Base-by-base conservation (phyloP, 768 basidiomycete genomes). In the Serpula lacrymans region DNA sequence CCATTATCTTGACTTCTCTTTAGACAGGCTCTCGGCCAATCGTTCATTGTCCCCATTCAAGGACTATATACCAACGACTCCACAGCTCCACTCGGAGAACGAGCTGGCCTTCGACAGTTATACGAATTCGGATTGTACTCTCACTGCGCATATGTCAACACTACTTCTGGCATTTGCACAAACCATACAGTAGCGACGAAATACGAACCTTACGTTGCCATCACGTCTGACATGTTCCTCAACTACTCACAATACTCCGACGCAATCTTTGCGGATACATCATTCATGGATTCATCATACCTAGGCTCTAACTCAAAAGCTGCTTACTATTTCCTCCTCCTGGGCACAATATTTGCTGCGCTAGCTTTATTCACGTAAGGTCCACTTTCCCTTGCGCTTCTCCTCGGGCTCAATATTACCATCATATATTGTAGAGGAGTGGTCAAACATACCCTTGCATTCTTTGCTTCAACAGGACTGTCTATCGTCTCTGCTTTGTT, bases 41-140 rank as follows among this genome's bases (percentile, higher is more conserved):
- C 78, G 8, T 64, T 78, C 39, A 53, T 66, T 25, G 83, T 84
- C 58, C 75, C 78, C 6, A 78, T 84, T 35, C 56, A 68, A 29
- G 76, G 72, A 18, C 68, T 91, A 10, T 87, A 87, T 60, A 77
- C 84, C n/a, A 57, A 54, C 34, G 82, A 88, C 57, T 68, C 78
- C 17, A 76, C 77, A 24, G 71, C 74, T 30, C 80, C 86, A 4
- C 75, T 90, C 2, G 71, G 69, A 34, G 55, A 62, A 34, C 53
- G 67, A 33, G 64, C 68, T 11, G 88, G 88, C 14, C 63, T 90
- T 42, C 77, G 88, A 51, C 74, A 81, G 57, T 61, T 70, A 44
- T 91, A 91, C 64, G 67, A 78, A 44, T 90, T 84, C 48, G 88
- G 88, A n/a, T 67, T 91, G 18, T 91, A 90, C 64, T 78, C 80